Percentiles rank a stretch among this genome's conserved stretches.
phyloP scores from a whole-genome alignment of 768 basidiomycete species.

The Leccinum pellstonianum region DNA sequence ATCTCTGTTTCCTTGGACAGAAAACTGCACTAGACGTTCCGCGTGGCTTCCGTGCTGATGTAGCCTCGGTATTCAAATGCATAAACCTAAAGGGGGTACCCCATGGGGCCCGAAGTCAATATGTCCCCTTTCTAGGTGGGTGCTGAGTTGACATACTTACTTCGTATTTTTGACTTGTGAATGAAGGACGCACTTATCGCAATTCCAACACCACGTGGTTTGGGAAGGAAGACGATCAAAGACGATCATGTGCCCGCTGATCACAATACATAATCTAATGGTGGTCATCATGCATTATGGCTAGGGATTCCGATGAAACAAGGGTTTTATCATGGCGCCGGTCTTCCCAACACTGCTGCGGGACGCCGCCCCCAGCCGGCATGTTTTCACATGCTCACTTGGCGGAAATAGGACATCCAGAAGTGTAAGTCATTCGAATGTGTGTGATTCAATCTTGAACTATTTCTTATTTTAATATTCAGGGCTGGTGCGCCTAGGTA shows the following conservation, averaged over 20 bases:
- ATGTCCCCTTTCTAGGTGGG: background rate
- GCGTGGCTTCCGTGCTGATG: slow-evolving; percentile 2
- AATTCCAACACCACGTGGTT: background rate
- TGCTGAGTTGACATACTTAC: background rate
- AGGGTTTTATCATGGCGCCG: slow-evolving; percentile 12
- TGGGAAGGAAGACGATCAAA: background rate
- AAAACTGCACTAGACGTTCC: background rate
- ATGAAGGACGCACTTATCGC: background rate
- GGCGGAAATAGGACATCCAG: slow-evolving; percentile 10
- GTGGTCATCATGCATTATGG: background rate
- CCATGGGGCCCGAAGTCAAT: background rate
- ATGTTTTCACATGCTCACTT: slow-evolving; percentile 5
- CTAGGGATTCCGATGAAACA: slow-evolving; percentile 15
- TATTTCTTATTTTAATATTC: background rate
- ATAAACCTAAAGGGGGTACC: background rate
- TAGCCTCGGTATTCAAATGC: slow-evolving; percentile 10
- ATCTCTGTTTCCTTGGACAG: slow-evolving; percentile 1
- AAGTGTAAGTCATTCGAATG: slow-evolving; percentile 5
- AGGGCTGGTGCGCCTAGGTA: background rate
- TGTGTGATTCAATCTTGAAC: background rate
- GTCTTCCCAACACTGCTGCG: background rate
- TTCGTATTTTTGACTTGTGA: background rate
- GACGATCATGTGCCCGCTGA: background rate
- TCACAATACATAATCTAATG: background rate
- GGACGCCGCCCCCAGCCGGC: background rate